These are phyloP conservation scores for Discostella stelligeroides DNA, from an alignment of 108 stramenopile genomes.

Conservation along the genomic window DNA sequence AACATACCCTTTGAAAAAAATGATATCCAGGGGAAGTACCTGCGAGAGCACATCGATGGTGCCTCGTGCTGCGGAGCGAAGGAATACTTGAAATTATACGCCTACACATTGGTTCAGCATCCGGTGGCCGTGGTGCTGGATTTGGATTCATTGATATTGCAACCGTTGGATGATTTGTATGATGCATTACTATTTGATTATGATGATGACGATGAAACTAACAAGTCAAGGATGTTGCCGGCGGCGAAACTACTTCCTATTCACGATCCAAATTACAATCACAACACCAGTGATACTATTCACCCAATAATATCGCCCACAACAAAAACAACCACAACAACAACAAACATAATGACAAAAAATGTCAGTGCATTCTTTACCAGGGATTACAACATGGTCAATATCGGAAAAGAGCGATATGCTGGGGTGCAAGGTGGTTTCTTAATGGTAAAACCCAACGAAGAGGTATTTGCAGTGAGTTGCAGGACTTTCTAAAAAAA, in stretches of 20 bases:
- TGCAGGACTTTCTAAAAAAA: too few species aligned
- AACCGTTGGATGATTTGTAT: conserved; percentile 73
- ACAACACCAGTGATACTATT: conserved; percentile 31
- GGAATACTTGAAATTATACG: conserved; percentile 90
- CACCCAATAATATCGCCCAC: background rate
- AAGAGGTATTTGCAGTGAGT: conserved; percentile 32
- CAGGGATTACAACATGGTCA: conserved; percentile 74
- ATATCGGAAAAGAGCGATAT: conserved; percentile 25
- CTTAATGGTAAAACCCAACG: conserved; percentile 62
- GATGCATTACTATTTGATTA: conserved; percentile 69
- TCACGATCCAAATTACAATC: conserved; percentile 46
- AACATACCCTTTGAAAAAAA: conserved; percentile 57
- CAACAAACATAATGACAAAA: too few species aligned
- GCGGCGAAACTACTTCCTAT: too few species aligned
- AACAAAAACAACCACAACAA: too few species aligned
- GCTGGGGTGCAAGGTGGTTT: conserved; percentile 82
- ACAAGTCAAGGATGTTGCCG: too few species aligned
- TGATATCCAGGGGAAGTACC: conserved; percentile 23
- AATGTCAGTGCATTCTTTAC: conserved; percentile 52
- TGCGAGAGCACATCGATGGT: conserved; percentile 28
- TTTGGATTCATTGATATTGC: conserved; percentile 67
- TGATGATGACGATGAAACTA: too few species aligned
- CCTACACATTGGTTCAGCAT: conserved; percentile 62
- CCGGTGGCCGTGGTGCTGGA: conserved; percentile 73
- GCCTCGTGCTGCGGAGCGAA: conserved; percentile 84